Evolutionary conservation across 2,329 filamentous ascomycete genomes (phyloP), one percentile per base, ranked within the genome.

Genomic region (Fulvia fulva): DNA sequence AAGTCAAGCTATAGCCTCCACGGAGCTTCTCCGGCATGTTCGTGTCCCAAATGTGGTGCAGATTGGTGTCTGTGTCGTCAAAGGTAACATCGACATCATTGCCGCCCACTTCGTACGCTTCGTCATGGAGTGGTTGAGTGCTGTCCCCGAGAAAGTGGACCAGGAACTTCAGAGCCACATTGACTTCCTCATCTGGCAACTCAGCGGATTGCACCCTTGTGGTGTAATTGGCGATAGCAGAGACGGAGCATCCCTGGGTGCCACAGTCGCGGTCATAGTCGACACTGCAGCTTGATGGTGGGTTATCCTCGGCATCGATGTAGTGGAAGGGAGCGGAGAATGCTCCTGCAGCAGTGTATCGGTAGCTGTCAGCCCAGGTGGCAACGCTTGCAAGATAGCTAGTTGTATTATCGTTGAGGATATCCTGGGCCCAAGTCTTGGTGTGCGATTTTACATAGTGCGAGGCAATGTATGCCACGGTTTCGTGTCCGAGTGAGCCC

Each of bases 91-190:
- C 70, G 60, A 79, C 75, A 2, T 65, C 68, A 64, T 79, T 79
- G 32, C 76, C 77, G 49, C 77, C 77, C 6, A 75, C 61, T 6
- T 73, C 75, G 14, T 75, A 67, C 43, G 72, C 75, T 67, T 84
- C 81, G 12, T 79, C 78, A 64, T 84, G 82, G 51, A 95, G 76
- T 0, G 88, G 89, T 68, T 91, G 91, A 0, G 64, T 61, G 53
- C 70, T 68, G 70, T 96, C 91, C 57, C 90, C 83, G 11, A 94
- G 75, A 66, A 83, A 81, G 56, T 75, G 80, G 22, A 83, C 71
- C 54, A 83, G 69, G 70, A 79, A 82, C 57, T 76, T 75, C 21
- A 83, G 66, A 0, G 79, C 79, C 51, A 77, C 75, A 57, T 75
- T 73, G 41, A 71, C 70, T 63, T 57, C 50, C 21, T 23, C 12